These are phyloP conservation scores for Amoebophrya sp. DNA, from an alignment of 169 alveolate genomes.

Conservation along the genomic window DNA sequence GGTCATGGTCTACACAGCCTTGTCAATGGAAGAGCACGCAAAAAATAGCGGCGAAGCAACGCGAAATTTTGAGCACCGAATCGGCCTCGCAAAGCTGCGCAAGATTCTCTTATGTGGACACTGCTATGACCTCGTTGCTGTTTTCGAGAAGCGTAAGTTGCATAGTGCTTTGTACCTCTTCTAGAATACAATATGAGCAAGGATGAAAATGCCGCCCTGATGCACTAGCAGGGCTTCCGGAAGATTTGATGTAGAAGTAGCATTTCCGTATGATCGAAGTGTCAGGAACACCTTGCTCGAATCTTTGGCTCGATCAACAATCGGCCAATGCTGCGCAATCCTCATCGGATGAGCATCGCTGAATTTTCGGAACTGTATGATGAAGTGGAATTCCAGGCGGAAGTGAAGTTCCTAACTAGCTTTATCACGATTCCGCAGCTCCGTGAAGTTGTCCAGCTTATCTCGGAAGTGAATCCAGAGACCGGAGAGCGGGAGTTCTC, in stretches of 20 bases:
- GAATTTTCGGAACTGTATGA: neutral
- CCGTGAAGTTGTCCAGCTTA: neutral
- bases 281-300: too few relatives aligned
- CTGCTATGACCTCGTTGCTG: too few relatives aligned
- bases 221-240: too few relatives aligned
- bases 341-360: neutral
- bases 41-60: neutral
- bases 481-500: neutral
- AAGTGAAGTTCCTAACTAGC: neutral
- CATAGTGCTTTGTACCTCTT: too few relatives aligned
- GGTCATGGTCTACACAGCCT: neutral
- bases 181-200: too few relatives aligned
- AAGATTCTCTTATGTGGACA: neutral
- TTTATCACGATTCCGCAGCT: neutral
- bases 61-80: neutral
- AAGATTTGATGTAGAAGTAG: too few relatives aligned
- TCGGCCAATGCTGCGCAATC: neutral
- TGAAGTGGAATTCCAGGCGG: neutral
- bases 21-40: neutral
- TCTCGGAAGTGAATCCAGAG: neutral
- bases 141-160: too few relatives aligned
- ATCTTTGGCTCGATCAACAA: neutral
- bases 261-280: too few relatives aligned
- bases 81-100: neutral
- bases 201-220: too few relatives aligned